Evolutionary conservation across 2,329 filamentous ascomycete species (phyloP), one percentile per base, ranked within the genome.

Genomic region (Neodidymelliopsis sp.): DNA sequence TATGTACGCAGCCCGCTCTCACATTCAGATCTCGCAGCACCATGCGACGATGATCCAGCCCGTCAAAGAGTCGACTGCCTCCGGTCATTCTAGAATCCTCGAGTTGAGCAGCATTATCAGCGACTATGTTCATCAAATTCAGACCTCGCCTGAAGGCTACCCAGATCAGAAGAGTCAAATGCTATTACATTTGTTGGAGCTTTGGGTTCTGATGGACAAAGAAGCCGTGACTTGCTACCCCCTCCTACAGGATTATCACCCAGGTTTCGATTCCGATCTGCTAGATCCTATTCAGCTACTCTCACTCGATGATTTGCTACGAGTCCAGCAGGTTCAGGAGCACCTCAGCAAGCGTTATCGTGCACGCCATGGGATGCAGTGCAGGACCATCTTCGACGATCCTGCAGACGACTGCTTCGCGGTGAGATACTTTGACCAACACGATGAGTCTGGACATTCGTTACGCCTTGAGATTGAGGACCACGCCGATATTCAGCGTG

Each of bases 151-250:
- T 51, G 57, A 75, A 49, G 54, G 58, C 4, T 75, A 80, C 47
- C 73, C 78, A 0, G 79, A 81, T 37, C 75, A 80, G 18, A 79
- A 76, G 55, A 84, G 83, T 20, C 48, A 68, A 0, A 76, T 81
- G 57, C 65, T 87, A 0, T 72, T 89, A 1, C 76, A 71, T 6
- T 31, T 84, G 0, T 77, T 88, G 60, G 79, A 83, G 38, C 55
- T 85, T 0, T 89, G 85, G 85, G 63, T 80, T 3, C 58, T 64
- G 1, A 76, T 87, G 63, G 86, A 89, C 53, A 58, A 70, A 9
- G 66, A 62, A n/a, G 78, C 80, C 0, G 66, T 74, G 0, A 9
- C 33, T 0, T 51, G 54, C 0, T 82, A 74, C 35, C 78, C 79
- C 0, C 62, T 87, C 0, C 66, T 89, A 0, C 22, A 37, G 0